Evolutionary conservation across 176 grass and related monocot genomes (phyloP), one percentile per base, ranked within the genome.

Genomic region (Triticum urartu): DNA sequence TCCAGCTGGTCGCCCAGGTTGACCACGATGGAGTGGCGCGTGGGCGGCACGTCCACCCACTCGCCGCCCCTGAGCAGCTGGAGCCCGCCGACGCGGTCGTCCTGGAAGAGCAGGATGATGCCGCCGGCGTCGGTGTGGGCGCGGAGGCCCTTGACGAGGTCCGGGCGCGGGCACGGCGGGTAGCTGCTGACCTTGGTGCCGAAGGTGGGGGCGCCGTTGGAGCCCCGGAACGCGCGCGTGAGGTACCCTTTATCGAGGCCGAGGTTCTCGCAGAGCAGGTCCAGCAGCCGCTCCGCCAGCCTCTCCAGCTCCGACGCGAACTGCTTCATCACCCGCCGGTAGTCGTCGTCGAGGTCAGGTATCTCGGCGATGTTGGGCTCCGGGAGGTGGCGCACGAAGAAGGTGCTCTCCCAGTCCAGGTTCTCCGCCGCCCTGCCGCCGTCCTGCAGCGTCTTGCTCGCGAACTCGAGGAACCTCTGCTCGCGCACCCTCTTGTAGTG

Each of bases 1-100:
- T 99, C 94, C 0, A 99, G 92, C 87, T 99, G 97, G 81, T 99
- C 94, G 4, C 97, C 97, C 9, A 99, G 88, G 82, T 99, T 94
- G 32, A 99, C 81, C 35, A 96, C 92, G 80, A 99, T 91, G 69
- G 94, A 50, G 87, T 94, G 83, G 42, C 68, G 83, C 85, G 73
- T 54, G 15, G 97, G 92, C 3, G 92, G 90, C n/a, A 99, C 94
- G 84, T 91, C 90, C 0, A 96, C 64, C 94, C 94, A 96, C 30
- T 83, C 75, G 81, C 85, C 92, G 71, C 86, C 92, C 92, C 87
- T 98, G 70, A 99, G 87, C 18, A 99, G 86, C 83, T 99, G 89
- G 1, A 99, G 91, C 0, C 94, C 97, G 32, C 87, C 86, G 21
- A 96, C 89, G 35, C 63, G 42, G 62, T 91, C 70, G 64, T 99